Base-by-base conservation (phyloP, 2,329 filamentous ascomycete genomes). In the Byssoonygena ceratinophila region DNA sequence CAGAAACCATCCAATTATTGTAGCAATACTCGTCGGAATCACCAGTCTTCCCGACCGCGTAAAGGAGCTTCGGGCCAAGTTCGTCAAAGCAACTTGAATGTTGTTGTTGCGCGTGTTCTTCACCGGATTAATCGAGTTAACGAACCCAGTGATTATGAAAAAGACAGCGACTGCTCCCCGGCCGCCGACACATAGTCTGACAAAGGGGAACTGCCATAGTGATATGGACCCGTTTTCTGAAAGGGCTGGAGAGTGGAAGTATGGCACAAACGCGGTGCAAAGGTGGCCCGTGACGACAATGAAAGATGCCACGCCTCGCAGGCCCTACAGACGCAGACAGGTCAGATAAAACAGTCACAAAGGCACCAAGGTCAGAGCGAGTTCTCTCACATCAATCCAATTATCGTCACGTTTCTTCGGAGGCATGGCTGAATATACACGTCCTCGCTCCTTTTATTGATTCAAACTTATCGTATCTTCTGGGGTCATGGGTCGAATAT, bases 261-360 rank as follows among this genome's bases (percentile, higher is more conserved):
- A 68, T 1, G 67, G 66, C 31, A 68, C 68, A 46, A 71, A 68
- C 8, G 66, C 63, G 18, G 69, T 70, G 56, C 67, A 71, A 31
- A 72, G 59, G 54, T 72, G 69, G 53, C 69, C 69, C 45, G 62
- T 66, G 20, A 72, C 69, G 46, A 71, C 70, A 58, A 68, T 65
- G 54, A 71, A 68, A 12, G 69, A 69, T 4, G 70, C 69, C 49
- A 70, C 58, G 27, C 70, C 70, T 25, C 70, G 67, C 27, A 72
- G 63, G 56, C 70, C 70, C 70, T 72, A 27, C n/a, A 27, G 9
- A 41, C 29, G 50, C 34, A 46, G 31, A 37, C 29, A 22, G 11
- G 31, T 36, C 54, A 37, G 47, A 25, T 25, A 23, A 29, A 39
- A 18, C 8, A 32, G 27, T 31, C 18, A 32, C n/a, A 25, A 20